Percentiles rank a stretch among this genome's conserved stretches.
phyloP scores from a whole-genome alignment of 306 rosid species.

The Prosopis cineraria region DNA sequence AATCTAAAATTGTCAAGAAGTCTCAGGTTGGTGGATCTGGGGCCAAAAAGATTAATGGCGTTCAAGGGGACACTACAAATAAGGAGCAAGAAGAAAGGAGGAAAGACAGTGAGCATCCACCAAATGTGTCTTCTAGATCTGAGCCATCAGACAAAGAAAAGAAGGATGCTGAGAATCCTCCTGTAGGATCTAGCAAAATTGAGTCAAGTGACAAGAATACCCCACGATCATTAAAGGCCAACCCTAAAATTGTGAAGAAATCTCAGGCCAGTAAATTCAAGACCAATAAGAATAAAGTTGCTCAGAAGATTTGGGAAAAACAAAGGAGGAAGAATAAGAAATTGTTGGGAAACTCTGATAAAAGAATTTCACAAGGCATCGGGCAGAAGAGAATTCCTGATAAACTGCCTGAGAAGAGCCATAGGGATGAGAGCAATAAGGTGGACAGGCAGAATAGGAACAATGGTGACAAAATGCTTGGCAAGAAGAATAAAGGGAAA shows the following conservation, averaged over 20 bases:
- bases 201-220: constrained; percentile 51
- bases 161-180: constrained; percentile 39
- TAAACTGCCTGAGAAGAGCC: constrained; percentile 39
- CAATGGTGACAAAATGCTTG: constrained; percentile 23
- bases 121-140: constrained; percentile 21
- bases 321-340: constrained; percentile 40
- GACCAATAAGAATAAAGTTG: constrained; percentile 29
- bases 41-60: background rate
- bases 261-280: constrained; percentile 39
- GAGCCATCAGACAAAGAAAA: constrained; percentile 33
- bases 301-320: constrained; percentile 33
- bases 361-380: constrained; percentile 19
- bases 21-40: background rate
- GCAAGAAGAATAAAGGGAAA: constrained; percentile 37
- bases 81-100: constrained; percentile 30
- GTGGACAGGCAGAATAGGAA: constrained; percentile 35
- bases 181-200: constrained; percentile 41
- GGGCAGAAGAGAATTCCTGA: constrained; percentile 18
- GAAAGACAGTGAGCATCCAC: constrained; percentile 32
- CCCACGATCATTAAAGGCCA: constrained; percentile 58
- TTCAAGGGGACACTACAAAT: constrained; percentile 7
- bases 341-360: constrained; percentile 33
- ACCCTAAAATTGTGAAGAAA: constrained; percentile 55
- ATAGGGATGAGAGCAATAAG: constrained; percentile 31
- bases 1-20: constrained; percentile 6